Base-by-base conservation (phyloP, 2,329 filamentous ascomycete genomes). In the Penicillium sumatraense region DNA sequence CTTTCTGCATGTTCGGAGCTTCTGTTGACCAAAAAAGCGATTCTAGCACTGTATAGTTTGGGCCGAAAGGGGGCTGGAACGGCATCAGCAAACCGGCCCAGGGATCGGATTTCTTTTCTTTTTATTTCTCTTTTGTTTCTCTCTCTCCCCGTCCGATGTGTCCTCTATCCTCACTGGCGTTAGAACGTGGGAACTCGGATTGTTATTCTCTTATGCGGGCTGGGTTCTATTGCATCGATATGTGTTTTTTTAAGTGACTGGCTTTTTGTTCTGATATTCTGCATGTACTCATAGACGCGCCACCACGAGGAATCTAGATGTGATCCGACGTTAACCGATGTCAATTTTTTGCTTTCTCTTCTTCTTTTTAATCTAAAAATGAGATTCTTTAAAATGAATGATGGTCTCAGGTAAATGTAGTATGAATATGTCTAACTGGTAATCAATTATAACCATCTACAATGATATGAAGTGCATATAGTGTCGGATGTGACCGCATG, bases 231-330 rank as follows among this genome's bases (percentile, higher is more conserved):
- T 62, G 58, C 58, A 64, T 62, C 61, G 46, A 60, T 59, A 61
- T 53, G 46, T 56, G 59, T 62, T 58, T 58, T 58, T 58, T 23
- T 58, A n/a, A 53, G 42, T 46, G 42, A 45, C 24, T 45, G 41
- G 46, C 49, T 51, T 18, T 62, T 55, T 46, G 24, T 50, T 20
- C 59, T 50, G 53, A 48, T 49, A 42, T 24, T 42, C 14, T 61
- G 55, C 54, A 65, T 68, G 64, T 68, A 68, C 62, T 57, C 45
- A 68, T 68, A 68, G 65, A 67, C 51, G 62, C 60, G 52, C 50
- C 31, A 49, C 54, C 49, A 57, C 48, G 51, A 61, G 58, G 54
- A 65, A 64, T 60, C 41, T 63, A 63, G 60, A 65, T 54, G 54
- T 56, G 63, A 65, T 56, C 52, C 48, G 51, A 57, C 49, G 21